Evolutionary conservation across 2,329 filamentous ascomycete genomes (phyloP), one percentile per base, ranked within the genome.

Genomic region (Claviceps africana): DNA sequence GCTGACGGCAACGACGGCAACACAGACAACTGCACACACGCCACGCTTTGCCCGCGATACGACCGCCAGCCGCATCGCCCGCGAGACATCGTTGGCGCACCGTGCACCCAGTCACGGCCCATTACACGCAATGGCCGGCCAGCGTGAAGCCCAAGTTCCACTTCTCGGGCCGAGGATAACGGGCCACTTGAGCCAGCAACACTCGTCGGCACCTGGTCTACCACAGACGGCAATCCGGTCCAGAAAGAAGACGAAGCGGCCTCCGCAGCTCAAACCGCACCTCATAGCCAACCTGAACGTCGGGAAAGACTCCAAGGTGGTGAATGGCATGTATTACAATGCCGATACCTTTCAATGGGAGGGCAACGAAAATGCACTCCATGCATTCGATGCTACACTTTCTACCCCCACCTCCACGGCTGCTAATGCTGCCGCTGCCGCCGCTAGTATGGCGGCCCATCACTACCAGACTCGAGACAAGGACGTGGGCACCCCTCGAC

Each of bases 291-390:
- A 90, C 56, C 78, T 96, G 65, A 82, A 79, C 58, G 75, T 78
- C 40, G 77, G 82, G 55, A 87, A 85, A 60, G 84, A 88, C 59
- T 76, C 85, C 35, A 95, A 91, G 73, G 83, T 88, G 94, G 75
- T 74, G 81, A 73, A 49, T 57, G 93, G 91, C 57, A 98, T 98
- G 93, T 84, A 82, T 51, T 98, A 95, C 66, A 97, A 98, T 62
- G 88, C 93, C 7, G 74, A 78, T 30, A 86, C 87, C 9, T 93
- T 83, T 62, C 79, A 82, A 48, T 98, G 93, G 93, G 93, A 98
- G 73, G 93, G 93, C 50, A 98, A 98, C 61, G 93, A 98, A 65
- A 91, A 88, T 60, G 85, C 78, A 35, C 72, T 95, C 51, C 78
- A 79, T 56, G 80, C 82, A 4, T 98, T 98, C 67, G 89, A 95